Percentiles rank a stretch among this genome's conserved stretches.
Conservation (phyloP, 2,329 filamentous ascomycete genomes). For the Pseudogymnoascus sp. region DNA sequence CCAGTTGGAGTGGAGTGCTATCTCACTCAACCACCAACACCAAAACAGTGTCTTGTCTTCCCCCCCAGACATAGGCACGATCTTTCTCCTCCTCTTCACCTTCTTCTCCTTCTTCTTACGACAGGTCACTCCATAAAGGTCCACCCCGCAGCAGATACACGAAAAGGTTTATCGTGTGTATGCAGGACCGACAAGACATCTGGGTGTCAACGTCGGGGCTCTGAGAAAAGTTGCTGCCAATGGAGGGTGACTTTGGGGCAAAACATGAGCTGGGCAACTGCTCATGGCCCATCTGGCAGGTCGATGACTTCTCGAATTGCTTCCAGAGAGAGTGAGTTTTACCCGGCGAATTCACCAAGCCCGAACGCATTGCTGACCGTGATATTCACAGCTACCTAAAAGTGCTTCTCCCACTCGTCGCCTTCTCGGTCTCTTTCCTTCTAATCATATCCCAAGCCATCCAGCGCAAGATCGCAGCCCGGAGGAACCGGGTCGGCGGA, state of each 20-base stretch:
- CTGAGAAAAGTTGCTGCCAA: not conserved
- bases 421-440: slow-evolving; percentile 61
- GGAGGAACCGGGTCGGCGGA: slow-evolving; percentile 36
- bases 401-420: slow-evolving; percentile 66
- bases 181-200: slow-evolving; percentile 1
- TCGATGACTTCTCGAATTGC: slow-evolving; percentile 56
- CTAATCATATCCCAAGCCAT: slow-evolving; percentile 53
- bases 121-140: not conserved
- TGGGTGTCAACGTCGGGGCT: not conserved
- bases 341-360: not conserved
- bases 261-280: slow-evolving; percentile 21
- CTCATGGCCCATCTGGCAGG: slow-evolving; percentile 39
- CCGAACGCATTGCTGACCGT: slow-evolving; percentile 15
- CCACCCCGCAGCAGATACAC: not conserved
- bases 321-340: slow-evolving; percentile 57
- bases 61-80: not conserved
- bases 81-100: not conserved
- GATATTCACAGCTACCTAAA: slow-evolving; percentile 58
- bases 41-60: slow-evolving; percentile 6
- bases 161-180: not conserved
- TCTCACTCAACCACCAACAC: not conserved
- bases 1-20: not conserved
- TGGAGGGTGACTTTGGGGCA: not conserved
- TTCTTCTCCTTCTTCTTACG: not conserved
- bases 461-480: slow-evolving; percentile 43